Percentiles rank a stretch among this genome's conserved stretches.
Evolutionary conservation across 805 yeast genomes (phyloP).

Genomic region (Hanseniaspora lachancei): DNA sequence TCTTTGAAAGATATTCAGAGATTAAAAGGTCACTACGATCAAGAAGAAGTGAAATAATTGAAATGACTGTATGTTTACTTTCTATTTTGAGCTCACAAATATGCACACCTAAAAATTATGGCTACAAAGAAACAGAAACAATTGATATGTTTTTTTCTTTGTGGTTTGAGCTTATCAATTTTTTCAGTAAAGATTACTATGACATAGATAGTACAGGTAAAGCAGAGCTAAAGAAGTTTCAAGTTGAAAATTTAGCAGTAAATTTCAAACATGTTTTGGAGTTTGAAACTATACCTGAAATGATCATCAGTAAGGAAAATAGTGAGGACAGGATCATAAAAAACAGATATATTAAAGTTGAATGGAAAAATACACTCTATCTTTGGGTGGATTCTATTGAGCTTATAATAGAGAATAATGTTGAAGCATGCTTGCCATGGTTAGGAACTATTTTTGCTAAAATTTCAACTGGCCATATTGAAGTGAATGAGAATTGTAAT

Average conservation of each 20-base stretch:
- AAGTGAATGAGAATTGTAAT: neutral
- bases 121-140: neutral
- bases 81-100: neutral
- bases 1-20: constrained; percentile 1
- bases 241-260: neutral
- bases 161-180: constrained; percentile 9
- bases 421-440: constrained; percentile 1
- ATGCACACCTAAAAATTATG: neutral
- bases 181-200: neutral
- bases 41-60: neutral
- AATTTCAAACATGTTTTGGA: neutral
- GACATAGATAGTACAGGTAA: neutral
- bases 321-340: neutral
- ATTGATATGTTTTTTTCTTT: constrained; percentile 9
- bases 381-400: neutral
- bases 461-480: constrained; percentile 1
- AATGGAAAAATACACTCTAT: neutral
- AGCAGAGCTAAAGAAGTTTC: neutral
- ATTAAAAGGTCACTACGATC: neutral
- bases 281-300: neutral
- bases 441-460: constrained; percentile 5
- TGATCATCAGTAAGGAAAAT: neutral
- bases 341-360: neutral
- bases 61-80: neutral
- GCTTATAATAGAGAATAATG: neutral